A percentile compares a stretch with the other conserved stretches of the same genome.
Conservation (phyloP, 768 basidiomycete species). For the Rhizopogon vinicolor region DNA sequence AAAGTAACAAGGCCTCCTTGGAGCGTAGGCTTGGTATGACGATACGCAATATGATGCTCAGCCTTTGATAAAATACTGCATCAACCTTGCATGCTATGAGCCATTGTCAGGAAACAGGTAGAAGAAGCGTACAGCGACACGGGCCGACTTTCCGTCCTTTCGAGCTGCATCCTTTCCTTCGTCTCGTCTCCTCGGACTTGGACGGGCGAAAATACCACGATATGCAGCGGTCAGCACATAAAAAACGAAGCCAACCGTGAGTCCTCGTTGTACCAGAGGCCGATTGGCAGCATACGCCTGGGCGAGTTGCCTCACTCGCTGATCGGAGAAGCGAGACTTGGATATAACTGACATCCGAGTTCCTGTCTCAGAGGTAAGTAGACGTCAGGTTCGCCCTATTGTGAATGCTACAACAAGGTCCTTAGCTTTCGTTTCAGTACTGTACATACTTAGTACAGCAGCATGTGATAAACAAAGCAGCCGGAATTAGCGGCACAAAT, state of each 20-base stretch:
- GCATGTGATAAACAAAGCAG: neutral
- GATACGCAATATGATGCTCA: constrained; percentile 74
- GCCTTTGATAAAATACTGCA: constrained; percentile 80
- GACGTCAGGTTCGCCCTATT: neutral
- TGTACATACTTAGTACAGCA: neutral
- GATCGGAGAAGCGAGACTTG: constrained; percentile 24
- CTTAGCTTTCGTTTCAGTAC: too few species aligned
- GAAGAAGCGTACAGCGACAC: constrained; percentile 58
- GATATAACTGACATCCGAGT: constrained; percentile 25
- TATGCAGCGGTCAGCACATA: constrained; percentile 69
- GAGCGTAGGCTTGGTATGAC: constrained; percentile 83
- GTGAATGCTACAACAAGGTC: neutral
- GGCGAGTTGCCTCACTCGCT: constrained; percentile 39
- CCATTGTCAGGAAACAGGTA: neutral
- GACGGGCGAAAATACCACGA: constrained; percentile 45
- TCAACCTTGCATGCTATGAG: constrained; percentile 57
- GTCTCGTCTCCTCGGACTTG: constrained; percentile 18
- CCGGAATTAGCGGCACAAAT: too few species aligned
- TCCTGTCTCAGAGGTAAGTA: neutral
- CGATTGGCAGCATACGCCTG: constrained; percentile 60
- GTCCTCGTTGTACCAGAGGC: constrained; percentile 63
- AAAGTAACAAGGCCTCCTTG: constrained; percentile 82
- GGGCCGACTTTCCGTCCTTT: constrained; percentile 40
- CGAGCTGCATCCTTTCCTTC: constrained; percentile 19
- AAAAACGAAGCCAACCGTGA: constrained; percentile 66